These are phyloP conservation scores for Apiospora arundinis DNA, from an alignment of 2,329 filamentous ascomycete genomes.

Conservation along the genomic window DNA sequence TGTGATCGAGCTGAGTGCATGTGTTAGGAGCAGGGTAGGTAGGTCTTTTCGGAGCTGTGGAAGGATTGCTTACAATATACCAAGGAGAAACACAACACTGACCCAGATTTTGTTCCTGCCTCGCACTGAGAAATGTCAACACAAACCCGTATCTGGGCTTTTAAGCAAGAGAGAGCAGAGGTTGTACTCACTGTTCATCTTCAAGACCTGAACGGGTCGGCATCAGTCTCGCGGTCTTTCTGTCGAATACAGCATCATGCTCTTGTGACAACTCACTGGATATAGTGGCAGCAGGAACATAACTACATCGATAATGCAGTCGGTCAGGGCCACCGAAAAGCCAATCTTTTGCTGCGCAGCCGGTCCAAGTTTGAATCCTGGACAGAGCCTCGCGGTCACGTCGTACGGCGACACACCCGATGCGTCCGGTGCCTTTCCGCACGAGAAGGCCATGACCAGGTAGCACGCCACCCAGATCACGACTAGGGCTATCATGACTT, in stretches of 20 bases:
- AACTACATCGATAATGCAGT: not conserved
- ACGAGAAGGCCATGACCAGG: not conserved
- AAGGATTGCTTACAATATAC: not conserved
- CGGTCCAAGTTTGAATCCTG: not conserved
- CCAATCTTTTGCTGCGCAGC: not conserved
- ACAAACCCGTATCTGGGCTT: no score
- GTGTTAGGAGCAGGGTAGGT: not conserved
- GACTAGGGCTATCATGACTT: not conserved
- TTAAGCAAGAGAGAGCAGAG: not conserved
- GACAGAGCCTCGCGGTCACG: not conserved
- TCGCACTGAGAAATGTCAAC: not conserved
- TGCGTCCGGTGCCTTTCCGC: not conserved
- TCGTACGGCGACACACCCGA: not conserved
- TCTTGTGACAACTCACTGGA: not conserved
- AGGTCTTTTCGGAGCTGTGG: no score
- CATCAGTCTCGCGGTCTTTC: not conserved
- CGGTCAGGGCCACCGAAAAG: slow-evolving; percentile 1
- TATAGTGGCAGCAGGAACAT: not conserved
- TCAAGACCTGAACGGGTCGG: not conserved
- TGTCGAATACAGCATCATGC: no score
- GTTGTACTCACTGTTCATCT: not conserved
- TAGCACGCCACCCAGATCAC: not conserved
- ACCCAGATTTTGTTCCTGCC: not conserved
- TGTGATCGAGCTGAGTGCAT: not conserved
- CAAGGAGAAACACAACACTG: not conserved